Conservation (phyloP, 73 alveolate species). For the Paramecium sexaurelia region DNA sequence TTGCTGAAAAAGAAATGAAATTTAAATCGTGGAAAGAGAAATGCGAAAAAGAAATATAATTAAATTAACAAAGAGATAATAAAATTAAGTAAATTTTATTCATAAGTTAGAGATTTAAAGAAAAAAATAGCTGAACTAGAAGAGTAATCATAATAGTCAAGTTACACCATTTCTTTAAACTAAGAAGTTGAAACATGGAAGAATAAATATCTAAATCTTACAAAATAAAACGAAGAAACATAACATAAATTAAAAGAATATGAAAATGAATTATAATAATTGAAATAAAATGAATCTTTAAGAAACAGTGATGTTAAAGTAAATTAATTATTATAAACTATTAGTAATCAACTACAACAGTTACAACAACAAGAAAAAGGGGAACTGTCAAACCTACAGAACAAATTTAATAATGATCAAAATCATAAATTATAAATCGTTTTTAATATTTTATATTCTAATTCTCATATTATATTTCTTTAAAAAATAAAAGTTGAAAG, state of each 20-base stretch:
- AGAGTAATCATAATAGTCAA: background rate
- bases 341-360: background rate
- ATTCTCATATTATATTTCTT: no score
- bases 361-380: background rate
- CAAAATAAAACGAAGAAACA: background rate
- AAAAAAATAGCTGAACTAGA: background rate
- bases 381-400: background rate
- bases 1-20: background rate
- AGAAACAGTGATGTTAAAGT: background rate
- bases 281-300: background rate
- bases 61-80: background rate
- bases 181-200: slow-evolving; percentile 12
- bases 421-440: background rate
- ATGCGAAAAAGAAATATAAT: background rate
- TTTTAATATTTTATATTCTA: background rate
- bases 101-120: background rate
- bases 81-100: background rate
- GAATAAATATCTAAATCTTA: background rate
- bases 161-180: background rate
- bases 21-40: background rate
- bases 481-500: background rate
- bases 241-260: background rate
- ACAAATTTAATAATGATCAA: background rate
- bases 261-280: background rate
- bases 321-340: background rate